phyloP scores from a whole-genome alignment of 805 yeast genomes.

The Suhomyces faveliae region DNA sequence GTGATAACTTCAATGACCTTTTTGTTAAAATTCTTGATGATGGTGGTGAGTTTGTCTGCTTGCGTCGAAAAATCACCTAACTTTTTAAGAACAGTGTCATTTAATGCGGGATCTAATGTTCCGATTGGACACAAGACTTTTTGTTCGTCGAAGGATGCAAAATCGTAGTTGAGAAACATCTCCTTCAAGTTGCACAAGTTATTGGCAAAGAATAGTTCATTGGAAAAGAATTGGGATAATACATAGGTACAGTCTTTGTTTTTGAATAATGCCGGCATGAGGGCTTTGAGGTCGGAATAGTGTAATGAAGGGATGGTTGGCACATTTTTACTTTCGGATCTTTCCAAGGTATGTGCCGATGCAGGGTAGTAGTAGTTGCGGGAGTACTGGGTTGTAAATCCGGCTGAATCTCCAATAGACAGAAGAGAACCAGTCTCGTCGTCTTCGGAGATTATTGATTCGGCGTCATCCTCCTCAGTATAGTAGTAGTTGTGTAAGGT shows the following conservation, averaged over 20 bases:
- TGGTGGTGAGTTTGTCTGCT: constrained; percentile 5
- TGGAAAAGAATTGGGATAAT: constrained; percentile 12
- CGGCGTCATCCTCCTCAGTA: constrained; percentile 10
- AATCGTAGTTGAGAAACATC: constrained; percentile 11
- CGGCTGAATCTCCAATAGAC: background rate
- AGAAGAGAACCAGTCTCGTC: constrained; percentile 5
- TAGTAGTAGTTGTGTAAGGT: constrained; percentile 7
- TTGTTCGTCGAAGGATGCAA: constrained; percentile 4
- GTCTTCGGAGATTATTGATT: constrained; percentile 7
- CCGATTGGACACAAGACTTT: constrained; percentile 7
- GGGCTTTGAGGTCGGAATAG: constrained; percentile 4
- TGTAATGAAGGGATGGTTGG: background rate
- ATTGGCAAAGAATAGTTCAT: constrained; percentile 15
- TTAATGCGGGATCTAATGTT: background rate
- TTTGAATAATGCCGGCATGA: constrained; percentile 8
- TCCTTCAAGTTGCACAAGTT: constrained; percentile 10
- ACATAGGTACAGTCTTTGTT: background rate
- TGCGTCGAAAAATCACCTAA: constrained; percentile 7
- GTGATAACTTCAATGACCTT: constrained; percentile 2
- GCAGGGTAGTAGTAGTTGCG: background rate
- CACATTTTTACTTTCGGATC: background rate
- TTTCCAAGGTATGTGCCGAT: background rate
- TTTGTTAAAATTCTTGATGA: constrained; percentile 10
- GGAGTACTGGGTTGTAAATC: background rate
- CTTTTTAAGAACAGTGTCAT: constrained; percentile 5